Conservation (phyloP, 2,329 filamentous ascomycete genomes). For the Dactylella cylindrospora region DNA sequence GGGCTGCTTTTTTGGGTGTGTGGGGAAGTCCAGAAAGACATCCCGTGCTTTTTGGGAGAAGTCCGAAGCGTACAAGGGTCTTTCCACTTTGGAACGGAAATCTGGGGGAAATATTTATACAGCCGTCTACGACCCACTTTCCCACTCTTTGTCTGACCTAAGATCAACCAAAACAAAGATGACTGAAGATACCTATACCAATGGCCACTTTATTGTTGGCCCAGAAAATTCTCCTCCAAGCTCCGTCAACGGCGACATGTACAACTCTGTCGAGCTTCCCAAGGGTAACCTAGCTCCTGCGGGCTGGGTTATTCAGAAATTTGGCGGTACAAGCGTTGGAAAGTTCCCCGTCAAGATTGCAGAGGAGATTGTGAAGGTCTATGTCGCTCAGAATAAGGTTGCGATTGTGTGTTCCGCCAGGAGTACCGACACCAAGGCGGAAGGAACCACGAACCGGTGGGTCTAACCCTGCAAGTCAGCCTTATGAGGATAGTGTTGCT, state of each 20-base stretch:
- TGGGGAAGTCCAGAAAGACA: too few species aligned
- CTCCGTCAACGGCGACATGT: slow-evolving; percentile 41
- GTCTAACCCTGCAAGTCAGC: slow-evolving; percentile 51
- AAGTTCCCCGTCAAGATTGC: slow-evolving; percentile 82
- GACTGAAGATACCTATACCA: slow-evolving; percentile 12
- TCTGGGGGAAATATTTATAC: too few species aligned
- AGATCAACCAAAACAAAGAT: slow-evolving; percentile 11
- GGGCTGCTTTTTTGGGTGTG: too few species aligned
- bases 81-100: too few species aligned
- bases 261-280: slow-evolving; percentile 36
- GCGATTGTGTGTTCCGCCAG: slow-evolving; percentile 94
- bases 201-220: slow-evolving; percentile 8
- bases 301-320: slow-evolving; percentile 87
- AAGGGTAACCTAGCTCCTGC: slow-evolving; percentile 29
- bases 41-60: too few species aligned
- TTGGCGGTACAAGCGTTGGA: slow-evolving; percentile 90
- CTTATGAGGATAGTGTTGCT: slow-evolving; percentile 1
- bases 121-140: neutral
- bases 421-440: slow-evolving; percentile 89
- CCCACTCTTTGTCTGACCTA: neutral
- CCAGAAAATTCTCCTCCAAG: slow-evolving; percentile 33
- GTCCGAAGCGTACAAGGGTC: too few species aligned
- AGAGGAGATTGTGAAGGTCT: slow-evolving; percentile 65
- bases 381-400: slow-evolving; percentile 69
- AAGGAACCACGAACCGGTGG: slow-evolving; percentile 93